Evolutionary conservation across 768 basidiomycete species (phyloP).

Genomic region (Collybia sordida): DNA sequence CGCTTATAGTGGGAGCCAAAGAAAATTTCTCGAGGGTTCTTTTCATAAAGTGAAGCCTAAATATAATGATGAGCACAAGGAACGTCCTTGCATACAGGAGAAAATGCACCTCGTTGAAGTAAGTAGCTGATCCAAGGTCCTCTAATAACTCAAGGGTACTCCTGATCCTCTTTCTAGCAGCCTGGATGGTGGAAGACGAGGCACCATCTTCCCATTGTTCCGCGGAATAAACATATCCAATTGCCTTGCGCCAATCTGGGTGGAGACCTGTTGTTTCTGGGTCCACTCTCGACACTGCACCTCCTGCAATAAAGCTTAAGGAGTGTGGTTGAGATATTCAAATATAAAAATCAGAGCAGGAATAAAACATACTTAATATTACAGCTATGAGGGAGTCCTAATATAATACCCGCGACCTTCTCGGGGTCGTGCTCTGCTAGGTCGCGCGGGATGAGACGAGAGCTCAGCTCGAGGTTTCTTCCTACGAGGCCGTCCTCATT

Average conservation of each 20-base stretch:
- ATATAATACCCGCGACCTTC: not conserved
- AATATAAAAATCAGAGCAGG: not conserved
- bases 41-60: constrained; percentile 42
- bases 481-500: not conserved
- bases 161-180: constrained; percentile 13
- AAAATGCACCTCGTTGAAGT: constrained; percentile 44
- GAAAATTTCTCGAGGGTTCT: constrained; percentile 38
- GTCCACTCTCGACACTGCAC: constrained; percentile 36
- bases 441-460: not conserved
- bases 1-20: constrained; percentile 42
- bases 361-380: constrained; percentile 8
- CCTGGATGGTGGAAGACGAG: constrained; percentile 23
- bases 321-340: not conserved
- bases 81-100: not conserved
- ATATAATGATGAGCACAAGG: not conserved
- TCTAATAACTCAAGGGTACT: constrained; percentile 20
- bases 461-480: not conserved
- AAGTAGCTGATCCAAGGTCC: constrained; percentile 32
- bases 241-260: constrained; percentile 45
- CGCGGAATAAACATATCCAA: constrained; percentile 24
- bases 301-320: constrained; percentile 40
- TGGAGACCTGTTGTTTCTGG: constrained; percentile 40
- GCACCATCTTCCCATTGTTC: constrained; percentile 6
- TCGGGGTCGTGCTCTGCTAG: not conserved
- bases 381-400: not conserved